Conservation (phyloP, 1,139 yeast genomes). For the Zygoascus hellenicus region DNA sequence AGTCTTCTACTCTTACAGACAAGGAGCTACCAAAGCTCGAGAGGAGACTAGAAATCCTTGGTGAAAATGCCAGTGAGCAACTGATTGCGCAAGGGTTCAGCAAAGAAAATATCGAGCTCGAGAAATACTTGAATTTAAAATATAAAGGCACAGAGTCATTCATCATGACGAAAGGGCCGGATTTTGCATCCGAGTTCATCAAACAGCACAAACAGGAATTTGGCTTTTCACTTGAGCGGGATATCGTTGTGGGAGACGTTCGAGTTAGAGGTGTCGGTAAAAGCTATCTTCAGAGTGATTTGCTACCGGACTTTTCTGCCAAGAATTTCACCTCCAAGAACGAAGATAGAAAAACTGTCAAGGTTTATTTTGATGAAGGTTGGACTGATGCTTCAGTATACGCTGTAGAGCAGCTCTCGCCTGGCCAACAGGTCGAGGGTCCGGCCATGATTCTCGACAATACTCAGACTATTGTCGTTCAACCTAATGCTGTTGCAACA, state of each 20-base stretch:
- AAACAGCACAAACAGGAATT: constrained; percentile 58
- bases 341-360: constrained; percentile 26
- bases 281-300: constrained; percentile 21
- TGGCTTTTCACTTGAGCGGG: constrained; percentile 60
- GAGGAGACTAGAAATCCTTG: constrained; percentile 36
- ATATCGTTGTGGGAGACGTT: constrained; percentile 72
- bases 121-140: constrained; percentile 67
- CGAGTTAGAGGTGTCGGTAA: constrained; percentile 67
- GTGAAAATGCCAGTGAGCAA: constrained; percentile 33
- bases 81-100: constrained; percentile 45
- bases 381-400: constrained; percentile 51
- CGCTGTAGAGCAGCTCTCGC: constrained; percentile 43
- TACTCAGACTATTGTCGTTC: constrained; percentile 80
- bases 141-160: constrained; percentile 87
- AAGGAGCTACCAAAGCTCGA: constrained; percentile 31
- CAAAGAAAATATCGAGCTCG: constrained; percentile 39
- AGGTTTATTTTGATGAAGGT: constrained; percentile 45
- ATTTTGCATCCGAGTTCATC: constrained; percentile 38
- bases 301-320: constrained; percentile 19
- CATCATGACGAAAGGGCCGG: constrained; percentile 52
- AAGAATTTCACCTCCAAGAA: too few relatives aligned
- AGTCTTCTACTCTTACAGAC: constrained; percentile 33
- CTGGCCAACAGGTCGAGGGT: constrained; percentile 56
- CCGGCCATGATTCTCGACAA: constrained; percentile 83
- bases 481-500: constrained; percentile 63